Percentiles rank a stretch among this genome's conserved stretches.
Evolutionary conservation across 108 stramenopile species (phyloP).

Genomic region (Pseudonitzschia multistriata): DNA sequence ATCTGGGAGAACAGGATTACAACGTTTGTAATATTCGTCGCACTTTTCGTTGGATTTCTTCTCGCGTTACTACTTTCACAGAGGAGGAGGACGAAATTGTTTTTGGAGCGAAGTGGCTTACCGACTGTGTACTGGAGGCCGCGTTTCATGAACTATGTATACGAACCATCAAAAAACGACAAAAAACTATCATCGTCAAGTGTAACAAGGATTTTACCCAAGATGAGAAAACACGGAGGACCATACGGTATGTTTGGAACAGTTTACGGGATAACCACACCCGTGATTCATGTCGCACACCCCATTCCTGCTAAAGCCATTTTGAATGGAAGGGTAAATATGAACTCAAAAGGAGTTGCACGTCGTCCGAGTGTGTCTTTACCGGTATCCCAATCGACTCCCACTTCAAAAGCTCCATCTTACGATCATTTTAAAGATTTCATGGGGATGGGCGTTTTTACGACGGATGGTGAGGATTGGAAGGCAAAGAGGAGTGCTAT

Average conservation of each 20-base stretch:
- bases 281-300: constrained; percentile 89
- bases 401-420: constrained; percentile 81
- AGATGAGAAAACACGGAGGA: constrained; percentile 83
- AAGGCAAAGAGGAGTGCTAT: constrained; percentile 85
- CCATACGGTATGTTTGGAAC: constrained; percentile 94
- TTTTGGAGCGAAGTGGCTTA: constrained; percentile 48
- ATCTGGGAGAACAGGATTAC: neutral
- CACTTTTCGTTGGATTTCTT: neutral
- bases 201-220: constrained; percentile 82
- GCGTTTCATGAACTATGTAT: constrained; percentile 49
- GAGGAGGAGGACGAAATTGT: constrained; percentile 26
- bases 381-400: constrained; percentile 32
- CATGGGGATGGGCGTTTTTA: constrained; percentile 90
- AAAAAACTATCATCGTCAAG: constrained; percentile 62
- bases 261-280: constrained; percentile 79
- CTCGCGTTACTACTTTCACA: neutral
- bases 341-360: neutral
- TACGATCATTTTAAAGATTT: constrained; percentile 93
- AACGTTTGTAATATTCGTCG: neutral
- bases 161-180: constrained; percentile 39
- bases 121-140: constrained; percentile 80
- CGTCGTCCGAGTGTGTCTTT: constrained; percentile 3
- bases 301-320: constrained; percentile 76
- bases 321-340: constrained; percentile 26
- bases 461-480: constrained; percentile 89